Percentiles rank a stretch among this genome's conserved stretches.
phyloP scores from a whole-genome alignment of 345 rosid species.

The Hibiscus mutabilis region DNA sequence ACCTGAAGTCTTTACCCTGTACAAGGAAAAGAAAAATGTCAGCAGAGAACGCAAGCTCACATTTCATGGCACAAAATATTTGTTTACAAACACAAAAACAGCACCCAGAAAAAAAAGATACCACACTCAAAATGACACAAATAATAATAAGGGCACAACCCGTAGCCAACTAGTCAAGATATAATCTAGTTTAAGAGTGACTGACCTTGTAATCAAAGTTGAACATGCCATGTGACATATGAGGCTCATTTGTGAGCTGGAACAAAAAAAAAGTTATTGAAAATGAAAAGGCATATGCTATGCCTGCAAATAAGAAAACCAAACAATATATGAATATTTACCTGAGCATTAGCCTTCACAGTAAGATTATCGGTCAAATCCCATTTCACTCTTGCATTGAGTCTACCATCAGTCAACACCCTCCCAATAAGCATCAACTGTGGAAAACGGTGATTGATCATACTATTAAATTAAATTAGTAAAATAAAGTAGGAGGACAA shows the following conservation, averaged over 20 bases:
- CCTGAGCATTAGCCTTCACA: constrained; percentile 88
- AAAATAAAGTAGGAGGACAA: neutral
- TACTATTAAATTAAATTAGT: neutral
- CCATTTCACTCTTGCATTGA: constrained; percentile 79
- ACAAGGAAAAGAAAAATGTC: neutral
- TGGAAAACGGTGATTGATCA: constrained; percentile 2
- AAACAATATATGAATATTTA: constrained; percentile 13
- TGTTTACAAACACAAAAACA: neutral
- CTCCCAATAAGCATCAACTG: constrained; percentile 94
- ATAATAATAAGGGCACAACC: neutral
- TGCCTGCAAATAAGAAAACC: neutral
- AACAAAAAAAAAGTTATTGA: constrained; percentile 15
- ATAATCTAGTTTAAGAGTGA: neutral
- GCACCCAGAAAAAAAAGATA: neutral
- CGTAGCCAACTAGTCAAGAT: neutral
- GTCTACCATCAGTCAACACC: constrained; percentile 89
- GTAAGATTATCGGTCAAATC: constrained; percentile 73
- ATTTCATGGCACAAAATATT: neutral
- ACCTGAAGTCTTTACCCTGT: constrained; percentile 79
- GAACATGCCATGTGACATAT: constrained; percentile 78
- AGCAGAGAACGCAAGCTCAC: constrained; percentile 3
- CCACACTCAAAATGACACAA: neutral
- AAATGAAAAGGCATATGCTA: neutral
- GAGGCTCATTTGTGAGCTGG: constrained; percentile 77
- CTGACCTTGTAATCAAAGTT: constrained; percentile 91